Evolutionary conservation across 192 early-diverging fungal species (phyloP).

Genomic region (Umbelopsis ramanniana): DNA sequence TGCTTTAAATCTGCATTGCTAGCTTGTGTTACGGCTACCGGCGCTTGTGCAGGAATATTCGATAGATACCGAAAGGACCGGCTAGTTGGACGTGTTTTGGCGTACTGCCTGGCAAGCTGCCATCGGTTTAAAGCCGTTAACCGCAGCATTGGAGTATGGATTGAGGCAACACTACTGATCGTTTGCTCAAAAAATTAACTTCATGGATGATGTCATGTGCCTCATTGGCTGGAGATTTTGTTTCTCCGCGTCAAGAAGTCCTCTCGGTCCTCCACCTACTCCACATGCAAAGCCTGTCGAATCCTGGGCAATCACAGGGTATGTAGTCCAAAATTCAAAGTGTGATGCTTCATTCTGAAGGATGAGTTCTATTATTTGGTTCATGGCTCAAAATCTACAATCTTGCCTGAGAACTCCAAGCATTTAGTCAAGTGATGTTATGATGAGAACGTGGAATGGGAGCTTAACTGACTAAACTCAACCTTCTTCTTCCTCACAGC

Average conservation of each 20-base stretch:
- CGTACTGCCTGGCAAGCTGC: not conserved
- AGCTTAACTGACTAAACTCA: conserved; percentile 4
- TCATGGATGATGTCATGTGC: conserved; percentile 19
- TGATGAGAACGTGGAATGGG: not conserved
- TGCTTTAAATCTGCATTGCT: not conserved
- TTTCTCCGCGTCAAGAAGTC: conserved; percentile 7
- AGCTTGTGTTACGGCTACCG: not conserved
- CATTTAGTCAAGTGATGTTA: not conserved
- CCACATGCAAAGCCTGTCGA: conserved; percentile 18
- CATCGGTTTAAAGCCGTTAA: not conserved
- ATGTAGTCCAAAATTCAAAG: not conserved
- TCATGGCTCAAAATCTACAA: no score
- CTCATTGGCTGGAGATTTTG: conserved; percentile 6
- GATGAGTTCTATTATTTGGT: no score
- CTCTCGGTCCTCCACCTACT: conserved; percentile 11
- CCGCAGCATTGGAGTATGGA: conserved; percentile 1
- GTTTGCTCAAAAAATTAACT: not conserved
- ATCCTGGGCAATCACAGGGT: conserved; percentile 9
- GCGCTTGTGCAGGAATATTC: not conserved
- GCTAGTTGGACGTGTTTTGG: not conserved
- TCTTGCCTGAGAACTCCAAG: no score
- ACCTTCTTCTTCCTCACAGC: not conserved
- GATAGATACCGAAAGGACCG: not conserved
- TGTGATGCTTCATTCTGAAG: not conserved
- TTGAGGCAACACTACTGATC: not conserved